These are phyloP conservation scores for Eimeria sp. DNA, from an alignment of 169 alveolate genomes.

Conservation along the genomic window DNA sequence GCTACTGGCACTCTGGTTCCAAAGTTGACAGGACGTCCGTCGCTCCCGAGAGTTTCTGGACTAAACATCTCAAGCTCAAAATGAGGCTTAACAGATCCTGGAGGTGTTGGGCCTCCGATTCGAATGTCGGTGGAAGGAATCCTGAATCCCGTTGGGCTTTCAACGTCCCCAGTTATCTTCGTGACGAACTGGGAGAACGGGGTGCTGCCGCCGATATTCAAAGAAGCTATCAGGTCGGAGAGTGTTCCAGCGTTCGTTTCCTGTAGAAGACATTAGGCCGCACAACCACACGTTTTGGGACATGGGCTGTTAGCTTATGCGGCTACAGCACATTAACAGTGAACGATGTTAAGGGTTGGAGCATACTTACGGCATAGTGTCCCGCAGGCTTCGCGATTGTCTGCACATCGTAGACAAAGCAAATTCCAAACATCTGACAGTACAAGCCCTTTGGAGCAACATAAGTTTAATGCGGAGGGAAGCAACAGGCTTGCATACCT, in stretches of 20 bases:
- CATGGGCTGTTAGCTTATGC: neutral
- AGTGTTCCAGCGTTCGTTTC: conserved; percentile 30
- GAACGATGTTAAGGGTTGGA: neutral
- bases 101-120: conserved; percentile 66
- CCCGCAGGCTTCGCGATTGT: conserved; percentile 33
- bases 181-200: conserved; percentile 35
- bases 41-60: conserved; percentile 52
- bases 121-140: conserved; percentile 55
- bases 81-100: conserved; percentile 47
- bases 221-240: neutral
- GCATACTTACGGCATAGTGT: conserved; percentile 20
- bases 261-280: neutral
- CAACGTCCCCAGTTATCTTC: conserved; percentile 32
- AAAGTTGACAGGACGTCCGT: conserved; percentile 13
- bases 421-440: neutral
- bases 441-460: neutral
- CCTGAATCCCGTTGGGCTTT: conserved; percentile 22
- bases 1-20: conserved; percentile 45
- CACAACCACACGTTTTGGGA: neutral
- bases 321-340: neutral
- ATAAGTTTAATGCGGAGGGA: neutral
- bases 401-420: neutral
- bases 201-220: conserved; percentile 29
- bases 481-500: neutral
- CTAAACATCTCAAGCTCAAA: conserved; percentile 36